These are phyloP conservation scores for Coelastrella sp. DNA, from an alignment of 139 green algal species.

Conservation along the genomic window DNA sequence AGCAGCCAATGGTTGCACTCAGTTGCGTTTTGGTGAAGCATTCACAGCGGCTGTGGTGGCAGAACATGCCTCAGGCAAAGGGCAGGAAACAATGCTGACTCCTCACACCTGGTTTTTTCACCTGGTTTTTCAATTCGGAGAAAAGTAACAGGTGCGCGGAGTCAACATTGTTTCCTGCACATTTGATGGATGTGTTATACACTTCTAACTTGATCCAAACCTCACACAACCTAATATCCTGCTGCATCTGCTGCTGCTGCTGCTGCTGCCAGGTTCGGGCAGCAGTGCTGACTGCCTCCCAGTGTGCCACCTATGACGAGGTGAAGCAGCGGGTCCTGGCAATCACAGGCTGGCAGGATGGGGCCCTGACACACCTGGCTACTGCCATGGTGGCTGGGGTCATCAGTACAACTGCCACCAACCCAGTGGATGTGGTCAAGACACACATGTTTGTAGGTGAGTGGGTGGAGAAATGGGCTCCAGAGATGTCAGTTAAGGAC, in stretches of 20 bases:
- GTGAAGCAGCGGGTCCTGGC: constrained; percentile 59
- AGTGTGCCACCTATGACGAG: constrained; percentile 74
- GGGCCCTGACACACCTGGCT: constrained; percentile 53
- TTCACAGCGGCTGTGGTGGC: too few species aligned
- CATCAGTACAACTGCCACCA: constrained; percentile 75
- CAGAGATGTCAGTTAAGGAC: background rate
- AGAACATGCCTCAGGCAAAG: too few species aligned
- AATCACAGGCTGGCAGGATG: constrained; percentile 55
- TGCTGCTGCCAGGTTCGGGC: constrained; percentile 43
- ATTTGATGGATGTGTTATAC: background rate
- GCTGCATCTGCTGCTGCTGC: background rate
- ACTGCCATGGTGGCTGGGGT: constrained; percentile 70
- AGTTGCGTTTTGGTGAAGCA: too few species aligned
- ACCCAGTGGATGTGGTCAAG: constrained; percentile 81
- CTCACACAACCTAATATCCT: background rate
- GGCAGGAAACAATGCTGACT: too few species aligned
- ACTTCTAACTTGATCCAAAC: background rate
- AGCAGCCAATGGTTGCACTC: too few species aligned
- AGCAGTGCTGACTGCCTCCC: constrained; percentile 64
- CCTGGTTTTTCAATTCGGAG: too few species aligned
- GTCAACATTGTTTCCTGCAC: background rate
- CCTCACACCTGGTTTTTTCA: too few species aligned
- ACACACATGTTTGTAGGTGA: constrained; percentile 72
- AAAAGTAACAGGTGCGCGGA: background rate
- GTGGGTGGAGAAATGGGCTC: background rate